Conservation (phyloP, 2,329 filamentous ascomycete genomes). For the Teratosphaeriaceae sp. region DNA sequence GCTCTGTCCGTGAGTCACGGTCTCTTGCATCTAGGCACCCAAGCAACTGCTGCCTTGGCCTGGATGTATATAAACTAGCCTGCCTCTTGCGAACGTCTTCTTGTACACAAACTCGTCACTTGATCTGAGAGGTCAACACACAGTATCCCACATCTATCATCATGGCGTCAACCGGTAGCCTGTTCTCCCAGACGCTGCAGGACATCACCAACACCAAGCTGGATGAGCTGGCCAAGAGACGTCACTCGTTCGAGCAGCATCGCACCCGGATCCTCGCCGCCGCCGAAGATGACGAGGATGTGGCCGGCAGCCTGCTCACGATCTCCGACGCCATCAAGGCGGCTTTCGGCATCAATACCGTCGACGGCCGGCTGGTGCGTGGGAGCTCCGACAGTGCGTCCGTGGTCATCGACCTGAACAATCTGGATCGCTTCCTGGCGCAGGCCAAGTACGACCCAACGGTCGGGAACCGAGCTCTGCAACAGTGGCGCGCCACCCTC, state of each 20-base stretch:
- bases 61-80: too few relatives aligned
- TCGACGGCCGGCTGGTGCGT: neutral
- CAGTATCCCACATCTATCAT: neutral
- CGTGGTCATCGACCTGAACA: conserved; percentile 1
- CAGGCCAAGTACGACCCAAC: conserved; percentile 5
- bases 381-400: neutral
- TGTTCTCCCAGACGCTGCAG: conserved; percentile 1
- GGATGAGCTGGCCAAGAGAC: conserved; percentile 1
- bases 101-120: neutral
- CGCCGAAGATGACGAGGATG: neutral
- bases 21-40: too few relatives aligned
- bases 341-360: neutral
- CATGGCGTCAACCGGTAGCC: conserved; percentile 4
- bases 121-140: neutral
- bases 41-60: too few relatives aligned
- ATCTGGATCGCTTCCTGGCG: conserved; percentile 3
- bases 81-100: too few relatives aligned
- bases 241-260: conserved; percentile 2
- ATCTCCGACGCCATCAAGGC: conserved; percentile 1
- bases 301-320: neutral
- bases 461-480: neutral
- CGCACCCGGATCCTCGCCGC: neutral
- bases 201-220: conserved; percentile 6
- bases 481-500: neutral
- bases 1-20: too few relatives aligned